phyloP scores from a whole-genome alignment of 257 asterid species.

The Fraxinus pennsylvanica region DNA sequence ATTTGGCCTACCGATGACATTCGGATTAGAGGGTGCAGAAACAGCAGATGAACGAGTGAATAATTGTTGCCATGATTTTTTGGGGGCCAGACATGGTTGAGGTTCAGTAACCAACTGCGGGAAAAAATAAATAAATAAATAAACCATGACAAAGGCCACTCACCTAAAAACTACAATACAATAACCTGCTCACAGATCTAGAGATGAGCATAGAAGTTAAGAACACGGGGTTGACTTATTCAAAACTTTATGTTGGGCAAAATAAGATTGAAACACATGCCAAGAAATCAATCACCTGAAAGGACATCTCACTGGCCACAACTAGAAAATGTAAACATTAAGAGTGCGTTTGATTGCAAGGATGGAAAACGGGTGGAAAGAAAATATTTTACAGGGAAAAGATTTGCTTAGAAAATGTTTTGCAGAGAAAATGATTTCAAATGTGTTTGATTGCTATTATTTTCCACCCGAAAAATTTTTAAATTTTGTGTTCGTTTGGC shows the following conservation, averaged over 20 bases:
- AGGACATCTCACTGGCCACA: neutral
- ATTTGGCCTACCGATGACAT: constrained; percentile 65
- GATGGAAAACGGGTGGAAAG: too few species aligned
- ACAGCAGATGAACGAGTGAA: constrained; percentile 73
- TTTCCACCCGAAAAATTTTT: too few species aligned
- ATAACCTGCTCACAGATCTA: neutral
- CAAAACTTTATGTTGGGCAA: neutral
- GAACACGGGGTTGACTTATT: neutral
- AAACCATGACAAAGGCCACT: neutral
- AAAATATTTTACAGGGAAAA: too few species aligned
- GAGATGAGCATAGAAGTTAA: neutral
- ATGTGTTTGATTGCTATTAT: too few species aligned
- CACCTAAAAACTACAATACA: neutral
- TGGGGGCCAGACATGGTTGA: constrained; percentile 65
- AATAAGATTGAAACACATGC: neutral
- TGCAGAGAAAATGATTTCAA: too few species aligned
- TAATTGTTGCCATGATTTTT: constrained; percentile 93
- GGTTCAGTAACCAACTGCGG: constrained; percentile 71
- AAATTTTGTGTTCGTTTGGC: too few species aligned
- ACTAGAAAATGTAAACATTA: neutral
- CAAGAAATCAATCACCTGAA: neutral
- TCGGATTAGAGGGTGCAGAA: constrained; percentile 53
- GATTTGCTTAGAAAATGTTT: too few species aligned
- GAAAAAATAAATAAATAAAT: neutral
- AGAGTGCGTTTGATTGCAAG: too few species aligned